phyloP scores from a whole-genome alignment of 352 stramenopile genomes.

The Phytophthora litchii region DNA sequence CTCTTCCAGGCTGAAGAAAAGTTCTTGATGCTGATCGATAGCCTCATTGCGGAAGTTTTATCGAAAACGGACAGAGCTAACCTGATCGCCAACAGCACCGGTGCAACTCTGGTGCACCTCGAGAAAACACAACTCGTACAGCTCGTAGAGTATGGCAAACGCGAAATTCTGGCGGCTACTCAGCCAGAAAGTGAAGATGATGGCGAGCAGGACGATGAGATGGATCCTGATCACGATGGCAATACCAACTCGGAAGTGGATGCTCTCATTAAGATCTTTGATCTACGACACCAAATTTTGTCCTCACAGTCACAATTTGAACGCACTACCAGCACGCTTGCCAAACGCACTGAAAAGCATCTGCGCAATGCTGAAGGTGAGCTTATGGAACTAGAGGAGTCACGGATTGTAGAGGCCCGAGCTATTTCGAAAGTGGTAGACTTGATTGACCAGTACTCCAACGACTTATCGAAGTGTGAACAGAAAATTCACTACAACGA shows the following conservation, averaged over 20 bases:
- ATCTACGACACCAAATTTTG: conserved; percentile 77
- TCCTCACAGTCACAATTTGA: conserved; percentile 72
- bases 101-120: conserved; percentile 74
- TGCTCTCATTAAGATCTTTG: conserved; percentile 71
- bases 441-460: conserved; percentile 60
- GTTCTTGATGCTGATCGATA: conserved; percentile 61
- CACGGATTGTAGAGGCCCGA: conserved; percentile 42
- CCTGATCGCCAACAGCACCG: conserved; percentile 75
- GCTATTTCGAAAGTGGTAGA: conserved; percentile 58
- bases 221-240: conserved; percentile 21
- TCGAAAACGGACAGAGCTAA: conserved; percentile 60
- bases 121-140: conserved; percentile 73
- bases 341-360: conserved; percentile 62
- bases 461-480: conserved; percentile 56
- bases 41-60: conserved; percentile 64
- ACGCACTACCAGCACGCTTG: conserved; percentile 54
- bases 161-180: conserved; percentile 49
- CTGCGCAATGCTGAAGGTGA: conserved; percentile 57
- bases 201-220: conserved; percentile 24
- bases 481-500: conserved; percentile 62
- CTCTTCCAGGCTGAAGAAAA: conserved; percentile 50
- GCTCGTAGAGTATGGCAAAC: conserved; percentile 62
- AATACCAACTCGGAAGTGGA: conserved; percentile 62
- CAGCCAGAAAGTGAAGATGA: conserved; percentile 34
- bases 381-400: conserved; percentile 68